Evolutionary conservation across 2,329 filamentous ascomycete genomes (phyloP), one percentile per base, ranked within the genome.

Genomic region (Beauveria medogensis): DNA sequence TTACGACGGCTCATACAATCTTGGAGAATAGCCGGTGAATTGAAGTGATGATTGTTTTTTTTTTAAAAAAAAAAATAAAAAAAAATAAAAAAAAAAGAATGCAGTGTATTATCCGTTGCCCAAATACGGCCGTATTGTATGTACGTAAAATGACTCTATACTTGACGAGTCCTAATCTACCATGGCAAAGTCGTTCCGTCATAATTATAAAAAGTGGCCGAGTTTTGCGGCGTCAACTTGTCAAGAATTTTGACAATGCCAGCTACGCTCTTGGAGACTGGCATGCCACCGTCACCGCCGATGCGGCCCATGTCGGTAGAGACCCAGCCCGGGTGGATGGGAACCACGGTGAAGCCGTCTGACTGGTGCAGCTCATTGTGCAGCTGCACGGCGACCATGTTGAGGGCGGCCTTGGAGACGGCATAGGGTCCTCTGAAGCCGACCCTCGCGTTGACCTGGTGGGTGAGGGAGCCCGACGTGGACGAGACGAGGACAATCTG

Each of bases 331-430:
- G 60, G 55, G 20, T 59, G 55, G 43, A 62, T 44, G 30, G 60
- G 55, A 3, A 62, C 55, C 12, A 62, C 55, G 22, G 60, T 62
- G 60, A 62, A 62, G 26, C 60, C 60, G 26, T 59, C 55, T 8
- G 48, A 40, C 18, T 28, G 43, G 50, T 57, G 54, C 41, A 62
- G 50, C 50, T 62, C 60, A 12, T 62, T 58, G 43, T 62, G 60
- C 22, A 62, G 60, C 60, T 59, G 60, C 14, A 62, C 55, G 40
- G 60, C 55, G 5, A 62, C 22, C 60, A 59, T 59, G 55, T 62
- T 58, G 41, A 62, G 53, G 5, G 55, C 55, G 10, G 60, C 55
- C 55, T 51, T 62, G 28, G 55, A 52, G 10, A 59, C 60, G 20
- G 60, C 60, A n/a, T 59, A 62, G 5, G 55, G 60, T 1, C 59